phyloP scores from a whole-genome alignment of 495 filamentous ascomycete genomes.

The Saxophila tyrrhenica region DNA sequence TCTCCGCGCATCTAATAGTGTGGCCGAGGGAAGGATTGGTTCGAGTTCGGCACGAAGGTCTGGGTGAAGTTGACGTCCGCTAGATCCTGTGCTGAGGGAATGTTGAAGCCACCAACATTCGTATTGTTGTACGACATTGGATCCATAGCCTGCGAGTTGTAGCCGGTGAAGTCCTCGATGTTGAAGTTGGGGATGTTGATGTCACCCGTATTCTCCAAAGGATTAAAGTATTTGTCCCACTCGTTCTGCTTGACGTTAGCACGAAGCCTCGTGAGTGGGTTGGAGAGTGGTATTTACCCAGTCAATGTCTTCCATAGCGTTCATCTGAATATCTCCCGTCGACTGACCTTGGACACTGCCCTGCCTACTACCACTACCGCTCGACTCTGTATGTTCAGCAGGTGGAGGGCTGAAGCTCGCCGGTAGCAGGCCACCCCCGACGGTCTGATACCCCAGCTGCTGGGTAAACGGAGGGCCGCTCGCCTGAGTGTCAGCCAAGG shows the following conservation, averaged over 20 bases:
- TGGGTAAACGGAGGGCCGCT: not conserved
- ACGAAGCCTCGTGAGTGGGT: not conserved
- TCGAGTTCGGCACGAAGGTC: not conserved
- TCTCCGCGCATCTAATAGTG: no score
- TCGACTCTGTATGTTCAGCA: conserved; percentile 1
- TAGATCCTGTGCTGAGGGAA: conserved; percentile 5
- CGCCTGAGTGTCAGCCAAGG: not conserved
- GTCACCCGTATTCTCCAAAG: conserved; percentile 16
- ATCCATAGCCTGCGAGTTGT: conserved; percentile 3
- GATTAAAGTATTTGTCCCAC: conserved; percentile 20
- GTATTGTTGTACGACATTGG: not conserved
- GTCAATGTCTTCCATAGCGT: conserved; percentile 16
- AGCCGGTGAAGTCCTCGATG: conserved; percentile 10
- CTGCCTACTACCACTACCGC: conserved; percentile 2
- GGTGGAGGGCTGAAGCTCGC: conserved; percentile 14
- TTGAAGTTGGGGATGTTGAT: conserved; percentile 17
- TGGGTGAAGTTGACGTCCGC: conserved; percentile 15
- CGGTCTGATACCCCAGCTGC: not conserved
- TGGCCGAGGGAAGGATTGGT: not conserved
- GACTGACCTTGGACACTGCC: not conserved
- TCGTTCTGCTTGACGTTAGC: conserved; percentile 5
- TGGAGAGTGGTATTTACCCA: conserved; percentile 5
- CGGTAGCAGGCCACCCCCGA: not conserved
- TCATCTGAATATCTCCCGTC: conserved; percentile 8
- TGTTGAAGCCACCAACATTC: not conserved